phyloP scores from a whole-genome alignment of 2,329 filamentous ascomycete species.

The Diaporthe sp. region DNA sequence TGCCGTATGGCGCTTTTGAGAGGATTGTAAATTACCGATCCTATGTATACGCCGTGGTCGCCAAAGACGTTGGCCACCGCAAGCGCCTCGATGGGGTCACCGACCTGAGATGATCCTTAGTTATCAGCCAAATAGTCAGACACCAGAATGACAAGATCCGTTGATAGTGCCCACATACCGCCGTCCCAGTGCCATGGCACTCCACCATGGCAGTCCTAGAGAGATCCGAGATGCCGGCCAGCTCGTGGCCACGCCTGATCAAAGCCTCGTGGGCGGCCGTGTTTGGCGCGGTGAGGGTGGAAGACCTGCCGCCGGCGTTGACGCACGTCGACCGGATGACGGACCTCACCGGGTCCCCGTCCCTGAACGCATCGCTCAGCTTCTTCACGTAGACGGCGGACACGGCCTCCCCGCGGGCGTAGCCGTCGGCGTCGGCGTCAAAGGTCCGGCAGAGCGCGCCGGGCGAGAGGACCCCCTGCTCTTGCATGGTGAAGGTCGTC shows the following conservation, averaged over 20 bases:
- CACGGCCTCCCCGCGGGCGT: conserved; percentile 63
- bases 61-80: conserved; percentile 52
- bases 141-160: background rate
- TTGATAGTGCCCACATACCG: conserved; percentile 32
- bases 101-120: background rate
- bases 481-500: conserved; percentile 49
- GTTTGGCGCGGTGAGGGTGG: conserved; percentile 57
- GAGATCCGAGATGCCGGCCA: conserved; percentile 46
- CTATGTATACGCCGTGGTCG: conserved; percentile 46
- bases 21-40: conserved; percentile 44
- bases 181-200: conserved; percentile 52
- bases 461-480: conserved; percentile 53
- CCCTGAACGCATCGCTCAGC: conserved; percentile 59
- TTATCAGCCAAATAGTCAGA: background rate
- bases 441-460: conserved; percentile 53
- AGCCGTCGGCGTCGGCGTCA: conserved; percentile 62
- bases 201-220: conserved; percentile 51
- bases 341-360: conserved; percentile 58
- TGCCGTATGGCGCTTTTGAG: rapidly evolving
- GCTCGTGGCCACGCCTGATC: conserved; percentile 50
- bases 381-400: conserved; percentile 62
- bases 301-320: conserved; percentile 59
- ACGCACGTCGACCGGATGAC: conserved; percentile 54
- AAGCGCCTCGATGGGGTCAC: conserved; percentile 52
- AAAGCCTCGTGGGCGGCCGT: conserved; percentile 49